Conservation (phyloP, 768 basidiomycete genomes). For the Mycena maculata region DNA sequence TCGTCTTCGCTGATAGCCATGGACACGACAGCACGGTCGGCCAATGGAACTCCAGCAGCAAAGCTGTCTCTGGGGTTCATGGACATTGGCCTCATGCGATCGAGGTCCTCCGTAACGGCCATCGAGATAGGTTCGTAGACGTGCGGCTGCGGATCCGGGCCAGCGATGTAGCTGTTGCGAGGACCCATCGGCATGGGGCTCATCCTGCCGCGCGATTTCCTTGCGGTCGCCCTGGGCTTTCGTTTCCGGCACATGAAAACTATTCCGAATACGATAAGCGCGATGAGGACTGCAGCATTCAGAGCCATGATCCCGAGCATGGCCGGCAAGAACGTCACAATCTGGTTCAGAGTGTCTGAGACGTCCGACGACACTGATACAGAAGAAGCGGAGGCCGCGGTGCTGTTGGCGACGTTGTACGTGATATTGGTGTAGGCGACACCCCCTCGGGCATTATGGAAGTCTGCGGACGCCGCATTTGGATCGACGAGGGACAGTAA, state of each 20-base stretch:
- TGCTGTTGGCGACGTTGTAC: conserved; percentile 63
- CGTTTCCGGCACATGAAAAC: conserved; percentile 65
- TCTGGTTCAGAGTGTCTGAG: conserved; percentile 67
- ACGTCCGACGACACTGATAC: conserved; percentile 71
- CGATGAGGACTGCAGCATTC: conserved; percentile 77
- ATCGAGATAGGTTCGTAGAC: conserved; percentile 82
- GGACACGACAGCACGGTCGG: conserved; percentile 30
- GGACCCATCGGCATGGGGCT: conserved; percentile 70
- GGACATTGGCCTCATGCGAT: conserved; percentile 33
- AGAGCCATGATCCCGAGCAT: conserved; percentile 82
- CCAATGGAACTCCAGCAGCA: conserved; percentile 31
- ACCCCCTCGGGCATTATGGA: conserved; percentile 76
- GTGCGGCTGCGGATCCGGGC: conserved; percentile 50
- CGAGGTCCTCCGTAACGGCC: conserved; percentile 62
- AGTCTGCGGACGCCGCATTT: conserved; percentile 75
- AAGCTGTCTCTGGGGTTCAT: conserved; percentile 33
- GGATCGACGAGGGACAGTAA: conserved; percentile 78
- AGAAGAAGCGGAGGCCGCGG: conserved; percentile 52
- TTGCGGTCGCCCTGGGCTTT: conserved; percentile 43
- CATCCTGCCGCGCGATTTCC: conserved; percentile 56
- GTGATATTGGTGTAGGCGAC: conserved; percentile 74
- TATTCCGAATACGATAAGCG: conserved; percentile 65
- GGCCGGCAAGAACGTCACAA: conserved; percentile 75
- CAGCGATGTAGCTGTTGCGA: conserved; percentile 55
- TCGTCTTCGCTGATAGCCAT: conserved; percentile 36